These are phyloP conservation scores for Raphanus raphanistrum DNA, from an alignment of 345 rosid species.

Conservation along the genomic window DNA sequence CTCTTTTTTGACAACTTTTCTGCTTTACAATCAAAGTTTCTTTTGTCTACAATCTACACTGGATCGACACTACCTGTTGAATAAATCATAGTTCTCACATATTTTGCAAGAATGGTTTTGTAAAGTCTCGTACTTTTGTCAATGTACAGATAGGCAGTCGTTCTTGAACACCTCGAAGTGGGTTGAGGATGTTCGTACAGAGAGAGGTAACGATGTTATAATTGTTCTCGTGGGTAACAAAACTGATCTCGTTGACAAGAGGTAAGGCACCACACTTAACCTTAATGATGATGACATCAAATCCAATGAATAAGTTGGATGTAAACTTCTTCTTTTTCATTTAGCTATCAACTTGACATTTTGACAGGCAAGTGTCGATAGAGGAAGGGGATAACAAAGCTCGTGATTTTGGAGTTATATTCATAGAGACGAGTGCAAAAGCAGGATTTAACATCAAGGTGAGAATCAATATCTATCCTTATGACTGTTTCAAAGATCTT, in stretches of 20 bases:
- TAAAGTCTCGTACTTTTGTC: not conserved
- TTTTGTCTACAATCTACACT: not conserved
- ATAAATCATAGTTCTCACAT: not conserved
- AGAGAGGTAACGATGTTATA: constrained; percentile 84
- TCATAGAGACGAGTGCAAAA: constrained; percentile 93
- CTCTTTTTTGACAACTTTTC: constrained; percentile 1
- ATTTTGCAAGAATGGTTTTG: not conserved
- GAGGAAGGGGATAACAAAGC: constrained; percentile 95
- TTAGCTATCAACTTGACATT: constrained; percentile 7
- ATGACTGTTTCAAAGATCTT: not conserved
- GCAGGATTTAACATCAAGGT: constrained; percentile 96
- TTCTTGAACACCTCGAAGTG: constrained; percentile 90
- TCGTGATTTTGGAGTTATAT: constrained; percentile 81
- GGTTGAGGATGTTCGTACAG: constrained; percentile 90
- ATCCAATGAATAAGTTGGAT: not conserved
- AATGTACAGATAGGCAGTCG: constrained; percentile 68
- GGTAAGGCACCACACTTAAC: constrained; percentile 38
- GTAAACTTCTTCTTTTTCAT: not conserved
- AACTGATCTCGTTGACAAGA: constrained; percentile 85
- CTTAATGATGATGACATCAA: not conserved
- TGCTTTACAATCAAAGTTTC: not conserved
- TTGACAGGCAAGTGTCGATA: constrained; percentile 81
- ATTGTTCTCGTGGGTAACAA: constrained; percentile 91
- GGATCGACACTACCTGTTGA: not conserved
- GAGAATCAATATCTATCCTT: constrained; percentile 2